phyloP scores from a whole-genome alignment of 2,329 filamentous ascomycete genomes.

The Alternaria metachromatica region DNA sequence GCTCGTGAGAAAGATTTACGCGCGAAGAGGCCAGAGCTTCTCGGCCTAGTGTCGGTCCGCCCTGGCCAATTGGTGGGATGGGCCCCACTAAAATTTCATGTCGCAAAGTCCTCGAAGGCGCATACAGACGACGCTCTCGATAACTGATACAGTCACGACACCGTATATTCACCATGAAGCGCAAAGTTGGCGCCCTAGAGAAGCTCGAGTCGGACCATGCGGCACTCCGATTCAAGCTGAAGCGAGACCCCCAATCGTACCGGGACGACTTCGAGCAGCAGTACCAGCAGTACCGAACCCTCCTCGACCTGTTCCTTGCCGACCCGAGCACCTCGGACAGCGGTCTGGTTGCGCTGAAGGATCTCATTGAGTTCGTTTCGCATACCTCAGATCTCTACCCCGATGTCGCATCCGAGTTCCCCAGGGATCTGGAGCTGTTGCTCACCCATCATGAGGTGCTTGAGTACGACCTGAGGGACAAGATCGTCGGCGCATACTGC shows the following conservation, averaged over 20 bases:
- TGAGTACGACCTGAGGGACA: constrained; percentile 75
- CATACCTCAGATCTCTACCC: constrained; percentile 96
- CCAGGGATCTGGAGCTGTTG: constrained; percentile 80
- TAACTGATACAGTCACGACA: background rate
- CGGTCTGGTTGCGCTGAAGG: constrained; percentile 82
- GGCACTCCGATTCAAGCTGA: constrained; percentile 80
- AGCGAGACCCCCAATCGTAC: constrained; percentile 75
- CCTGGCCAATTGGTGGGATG: constrained; percentile 12
- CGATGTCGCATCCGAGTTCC: constrained; percentile 76
- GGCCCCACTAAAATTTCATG: constrained; percentile 25
- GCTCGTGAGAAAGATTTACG: constrained; percentile 13
- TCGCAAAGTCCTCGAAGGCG: constrained; percentile 19
- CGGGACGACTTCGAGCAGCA: constrained; percentile 86
- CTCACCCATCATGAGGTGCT: constrained; percentile 81
- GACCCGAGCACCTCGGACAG: constrained; percentile 80
- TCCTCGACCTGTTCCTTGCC: constrained; percentile 88
- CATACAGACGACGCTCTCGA: background rate
- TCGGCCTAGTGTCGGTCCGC: constrained; percentile 22
- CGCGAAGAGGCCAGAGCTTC: constrained; percentile 15
- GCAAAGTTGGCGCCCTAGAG: constrained; percentile 89
- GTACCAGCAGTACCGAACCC: constrained; percentile 89
- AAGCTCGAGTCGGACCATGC: constrained; percentile 81
- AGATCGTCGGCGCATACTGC: constrained; percentile 84
- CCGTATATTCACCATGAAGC: constrained; percentile 64
- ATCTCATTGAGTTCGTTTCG: constrained; percentile 90